Base-by-base conservation (phyloP, 148 eudicot genomes). In the Limonium bicolor region DNA sequence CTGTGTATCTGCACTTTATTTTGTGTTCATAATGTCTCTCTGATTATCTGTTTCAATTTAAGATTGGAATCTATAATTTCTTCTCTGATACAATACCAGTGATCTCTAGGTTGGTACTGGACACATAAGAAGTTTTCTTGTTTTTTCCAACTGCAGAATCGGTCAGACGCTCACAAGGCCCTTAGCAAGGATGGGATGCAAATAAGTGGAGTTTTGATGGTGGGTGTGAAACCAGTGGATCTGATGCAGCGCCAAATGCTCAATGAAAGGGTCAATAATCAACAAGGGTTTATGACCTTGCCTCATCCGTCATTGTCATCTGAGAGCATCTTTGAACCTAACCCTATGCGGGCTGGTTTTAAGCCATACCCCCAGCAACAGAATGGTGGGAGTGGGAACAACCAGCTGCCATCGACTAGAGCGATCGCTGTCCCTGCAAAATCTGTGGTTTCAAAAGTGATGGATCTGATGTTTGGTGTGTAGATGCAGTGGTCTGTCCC, bases 401-500 rank as follows among this genome's bases (percentile, higher is more conserved):
- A 55, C 26, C 93, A 71, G 50, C n/a, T n/a, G n/a, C n/a, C n/a
- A n/a, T 59, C 99, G 20, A 54, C 51, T 36, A 71, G 78, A 20
- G 69, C 94, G 25, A 76, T 90, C 48, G 99, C 95, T 22, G 58
- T 82, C 44, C 95, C 94, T 5, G 84, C 83, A 4, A 87, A 76
- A 69, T 82, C 94, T 25, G 63, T 76, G 22, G 74, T 68, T 15
- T 78, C 96, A 43, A 87, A 73, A 50, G 50, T 85, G 25, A 41
- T 67, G 71, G 99, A 90, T 55, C 57, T 84, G 60, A 90, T 90
- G 93, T 80, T 80, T 31, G 99, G 95, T 54, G 73, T 83, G 60
- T 88, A 73, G 54, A 27, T 46, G 53, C n/a, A n/a, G n/a, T n/a
- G n/a, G n/a, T n/a, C n/a, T n/a, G n/a, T n/a, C n/a, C n/a, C n/a